Evolutionary conservation across 139 green algal species (phyloP).

Genomic region (Coccomyxa sp.): DNA sequence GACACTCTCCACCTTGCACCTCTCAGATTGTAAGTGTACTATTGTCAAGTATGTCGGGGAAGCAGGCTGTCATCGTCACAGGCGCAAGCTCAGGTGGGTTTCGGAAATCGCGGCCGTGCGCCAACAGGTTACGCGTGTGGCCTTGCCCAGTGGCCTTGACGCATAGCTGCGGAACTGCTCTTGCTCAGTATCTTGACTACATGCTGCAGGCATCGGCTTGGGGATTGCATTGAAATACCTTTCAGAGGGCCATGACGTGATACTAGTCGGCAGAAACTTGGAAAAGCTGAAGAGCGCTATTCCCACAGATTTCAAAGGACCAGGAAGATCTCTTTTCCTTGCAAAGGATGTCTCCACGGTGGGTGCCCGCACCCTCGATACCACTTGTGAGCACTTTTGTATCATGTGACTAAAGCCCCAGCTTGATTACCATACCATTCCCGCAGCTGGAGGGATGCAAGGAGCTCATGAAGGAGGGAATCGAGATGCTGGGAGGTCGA

Average conservation of each 20-base stretch:
- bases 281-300: background rate
- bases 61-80: background rate
- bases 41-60: too few relatives aligned
- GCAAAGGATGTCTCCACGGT: background rate
- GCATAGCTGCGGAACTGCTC: background rate
- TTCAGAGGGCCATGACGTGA: background rate
- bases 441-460: conserved; percentile 7
- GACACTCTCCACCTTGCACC: too few relatives aligned
- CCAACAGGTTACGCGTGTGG: background rate
- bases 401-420: too few relatives aligned
- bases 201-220: conserved; percentile 8
- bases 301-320: background rate
- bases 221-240: background rate
- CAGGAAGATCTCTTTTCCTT: background rate
- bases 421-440: too few relatives aligned
- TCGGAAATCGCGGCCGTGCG: background rate
- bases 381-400: background rate
- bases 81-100: background rate
- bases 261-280: background rate
- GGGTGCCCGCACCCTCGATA: too few relatives aligned
- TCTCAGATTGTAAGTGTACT: too few relatives aligned
- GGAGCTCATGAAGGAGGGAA: background rate
- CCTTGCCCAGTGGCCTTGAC: background rate
- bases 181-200: too few relatives aligned
- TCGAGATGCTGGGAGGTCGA: background rate